These are phyloP conservation scores for Phytophthora aleatoria DNA, from an alignment of 352 stramenopile species.

Conservation along the genomic window DNA sequence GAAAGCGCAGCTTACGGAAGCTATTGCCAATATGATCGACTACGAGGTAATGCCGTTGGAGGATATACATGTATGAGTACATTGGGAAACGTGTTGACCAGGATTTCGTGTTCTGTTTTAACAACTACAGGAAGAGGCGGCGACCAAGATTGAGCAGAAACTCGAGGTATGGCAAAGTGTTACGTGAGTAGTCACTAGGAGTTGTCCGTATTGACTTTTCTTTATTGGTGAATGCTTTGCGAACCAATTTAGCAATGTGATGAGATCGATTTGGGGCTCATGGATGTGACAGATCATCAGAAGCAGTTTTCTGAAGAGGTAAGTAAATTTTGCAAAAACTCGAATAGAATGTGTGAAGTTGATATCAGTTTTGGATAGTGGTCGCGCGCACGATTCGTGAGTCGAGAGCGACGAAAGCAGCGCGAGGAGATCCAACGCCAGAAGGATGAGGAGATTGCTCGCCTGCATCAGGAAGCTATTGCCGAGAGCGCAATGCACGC, in stretches of 20 bases:
- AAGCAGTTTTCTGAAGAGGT: constrained; percentile 77
- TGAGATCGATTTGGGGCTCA: constrained; percentile 78
- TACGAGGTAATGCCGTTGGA: constrained; percentile 53
- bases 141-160: constrained; percentile 71
- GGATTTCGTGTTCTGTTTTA: background rate
- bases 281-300: constrained; percentile 72
- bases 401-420: constrained; percentile 54
- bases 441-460: constrained; percentile 71
- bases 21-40: constrained; percentile 63
- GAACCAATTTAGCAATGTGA: constrained; percentile 67
- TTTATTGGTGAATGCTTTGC: constrained; percentile 8
- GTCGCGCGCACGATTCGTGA: constrained; percentile 56
- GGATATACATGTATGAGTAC: background rate
- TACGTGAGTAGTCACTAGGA: background rate
- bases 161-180: constrained; percentile 53
- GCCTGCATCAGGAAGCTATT: constrained; percentile 72
- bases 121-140: constrained; percentile 49
- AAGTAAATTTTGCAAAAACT: constrained; percentile 1
- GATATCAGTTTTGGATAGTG: constrained; percentile 43
- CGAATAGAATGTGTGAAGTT: background rate
- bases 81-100: constrained; percentile 1
- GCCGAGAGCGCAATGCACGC: constrained; percentile 73
- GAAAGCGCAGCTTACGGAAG: constrained; percentile 52
- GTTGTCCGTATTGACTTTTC: constrained; percentile 2
- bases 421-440: constrained; percentile 68